Conservation (phyloP, 192 early-diverging fungal genomes). For the Gigaspora rosea region DNA sequence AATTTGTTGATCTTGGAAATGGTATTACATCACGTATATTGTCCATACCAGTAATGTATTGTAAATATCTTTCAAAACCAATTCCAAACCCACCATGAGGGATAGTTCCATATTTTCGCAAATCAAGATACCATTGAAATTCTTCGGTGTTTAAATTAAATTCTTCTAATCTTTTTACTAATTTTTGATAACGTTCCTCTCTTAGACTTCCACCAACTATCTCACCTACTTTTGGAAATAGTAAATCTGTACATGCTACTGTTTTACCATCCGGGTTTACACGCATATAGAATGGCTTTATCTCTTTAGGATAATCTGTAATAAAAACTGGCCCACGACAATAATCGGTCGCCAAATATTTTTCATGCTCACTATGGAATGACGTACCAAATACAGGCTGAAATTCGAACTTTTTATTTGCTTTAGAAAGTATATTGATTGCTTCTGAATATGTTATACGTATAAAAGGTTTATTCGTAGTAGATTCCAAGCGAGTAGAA, state of each 20-base stretch:
- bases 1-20: slow-evolving; percentile 51
- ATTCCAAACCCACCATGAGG: slow-evolving; percentile 92
- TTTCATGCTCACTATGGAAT: slow-evolving; percentile 86
- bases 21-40: slow-evolving; percentile 76
- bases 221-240: slow-evolving; percentile 85
- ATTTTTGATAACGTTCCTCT: slow-evolving; percentile 63
- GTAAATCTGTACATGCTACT: slow-evolving; percentile 80
- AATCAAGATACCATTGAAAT: slow-evolving; percentile 83
- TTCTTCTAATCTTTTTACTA: slow-evolving; percentile 51
- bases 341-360: slow-evolving; percentile 68
- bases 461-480: slow-evolving; percentile 57
- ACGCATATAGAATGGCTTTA: slow-evolving; percentile 93
- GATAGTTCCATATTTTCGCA: slow-evolving; percentile 78
- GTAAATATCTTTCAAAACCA: slow-evolving; percentile 83
- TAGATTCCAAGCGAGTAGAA: slow-evolving; percentile 40
- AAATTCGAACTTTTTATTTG: slow-evolving; percentile 58
- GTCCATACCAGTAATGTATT: slow-evolving; percentile 76
- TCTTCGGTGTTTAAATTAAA: slow-evolving; percentile 55
- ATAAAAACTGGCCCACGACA: slow-evolving; percentile 84
- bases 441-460: slow-evolving; percentile 81
- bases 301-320: slow-evolving; percentile 76
- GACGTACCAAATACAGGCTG: slow-evolving; percentile 67
- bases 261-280: slow-evolving; percentile 54
- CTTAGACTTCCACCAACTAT: slow-evolving; percentile 82
- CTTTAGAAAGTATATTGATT: slow-evolving; percentile 62